Percentiles rank a stretch among this genome's conserved stretches.
phyloP scores from a whole-genome alignment of 495 filamentous ascomycete species.

The Aspergillus homomorphus region DNA sequence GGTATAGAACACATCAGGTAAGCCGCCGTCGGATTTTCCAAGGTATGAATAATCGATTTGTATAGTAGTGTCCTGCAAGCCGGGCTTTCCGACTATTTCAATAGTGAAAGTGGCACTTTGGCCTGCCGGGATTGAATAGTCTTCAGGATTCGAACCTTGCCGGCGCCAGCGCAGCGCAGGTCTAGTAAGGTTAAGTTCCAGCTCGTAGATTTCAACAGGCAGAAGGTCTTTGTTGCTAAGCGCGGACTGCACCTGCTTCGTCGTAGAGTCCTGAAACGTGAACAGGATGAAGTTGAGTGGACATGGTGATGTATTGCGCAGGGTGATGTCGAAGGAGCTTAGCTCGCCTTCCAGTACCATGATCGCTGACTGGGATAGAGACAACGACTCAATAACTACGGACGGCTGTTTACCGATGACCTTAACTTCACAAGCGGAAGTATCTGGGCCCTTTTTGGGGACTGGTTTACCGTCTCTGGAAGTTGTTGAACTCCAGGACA shows the following conservation, averaged over 20 bases:
- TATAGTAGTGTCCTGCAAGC: constrained; percentile 74
- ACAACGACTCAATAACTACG: constrained; percentile 68
- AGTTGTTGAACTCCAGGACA: constrained; percentile 51
- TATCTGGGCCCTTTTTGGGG: constrained; percentile 36
- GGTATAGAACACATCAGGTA: constrained; percentile 77
- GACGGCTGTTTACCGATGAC: constrained; percentile 78
- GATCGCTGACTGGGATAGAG: constrained; percentile 78
- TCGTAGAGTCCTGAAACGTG: constrained; percentile 86
- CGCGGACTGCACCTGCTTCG: constrained; percentile 68
- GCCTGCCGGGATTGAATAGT: constrained; percentile 63
- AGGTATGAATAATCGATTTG: constrained; percentile 80
- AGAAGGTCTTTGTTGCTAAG: constrained; percentile 71
- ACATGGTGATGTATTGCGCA: constrained; percentile 74
- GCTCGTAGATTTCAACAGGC: constrained; percentile 76
- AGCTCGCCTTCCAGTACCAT: constrained; percentile 90
- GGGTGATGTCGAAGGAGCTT: constrained; percentile 70
- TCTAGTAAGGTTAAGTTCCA: constrained; percentile 72
- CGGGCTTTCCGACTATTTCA: constrained; percentile 80
- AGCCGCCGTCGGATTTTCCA: constrained; percentile 57
- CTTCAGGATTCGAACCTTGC: constrained; percentile 42
- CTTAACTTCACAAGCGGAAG: constrained; percentile 48
- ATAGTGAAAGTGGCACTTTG: constrained; percentile 71
- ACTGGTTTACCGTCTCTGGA: constrained; percentile 40
- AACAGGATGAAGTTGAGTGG: constrained; percentile 81
- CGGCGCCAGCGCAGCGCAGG: constrained; percentile 67